Evolutionary conservation across 2,329 filamentous ascomycete genomes (phyloP).

Genomic region (Aureobasidium sp.): DNA sequence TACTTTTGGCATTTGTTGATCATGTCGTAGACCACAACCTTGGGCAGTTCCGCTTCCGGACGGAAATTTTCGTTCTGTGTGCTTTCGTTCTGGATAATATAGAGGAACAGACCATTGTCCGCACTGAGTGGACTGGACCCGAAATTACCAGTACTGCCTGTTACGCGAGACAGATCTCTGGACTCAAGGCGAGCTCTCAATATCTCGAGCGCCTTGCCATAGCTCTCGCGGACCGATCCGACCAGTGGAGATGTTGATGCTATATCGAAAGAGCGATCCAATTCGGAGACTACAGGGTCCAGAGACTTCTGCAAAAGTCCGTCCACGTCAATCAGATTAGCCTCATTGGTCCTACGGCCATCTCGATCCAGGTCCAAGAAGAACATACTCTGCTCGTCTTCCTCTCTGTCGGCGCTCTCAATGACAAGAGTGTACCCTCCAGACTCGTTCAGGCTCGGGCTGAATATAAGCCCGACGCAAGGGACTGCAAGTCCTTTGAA

Average conservation of each 20-base stretch:
- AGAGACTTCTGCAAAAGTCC: not conserved
- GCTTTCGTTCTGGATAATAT: not conserved
- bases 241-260: not conserved
- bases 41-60: not conserved
- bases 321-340: not conserved
- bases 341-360: not conserved
- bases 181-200: not conserved
- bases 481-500: not conserved
- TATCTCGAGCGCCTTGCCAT: not conserved
- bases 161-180: not conserved
- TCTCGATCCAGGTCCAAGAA: not conserved
- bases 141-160: not conserved
- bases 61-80: not conserved
- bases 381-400: not conserved
- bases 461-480: not conserved
- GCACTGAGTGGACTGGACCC: not conserved
- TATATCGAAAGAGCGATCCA: not conserved
- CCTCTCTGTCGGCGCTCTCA: not conserved
- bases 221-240: not conserved
- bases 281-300: not conserved
- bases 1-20: not conserved
- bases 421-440: not conserved
- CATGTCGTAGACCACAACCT: slow-evolving; percentile 1
- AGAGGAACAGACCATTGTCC: not conserved
- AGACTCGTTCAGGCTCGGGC: not conserved